Conservation (phyloP, 2,329 filamentous ascomycete species). For the Phialemonium atrogriseum region DNA sequence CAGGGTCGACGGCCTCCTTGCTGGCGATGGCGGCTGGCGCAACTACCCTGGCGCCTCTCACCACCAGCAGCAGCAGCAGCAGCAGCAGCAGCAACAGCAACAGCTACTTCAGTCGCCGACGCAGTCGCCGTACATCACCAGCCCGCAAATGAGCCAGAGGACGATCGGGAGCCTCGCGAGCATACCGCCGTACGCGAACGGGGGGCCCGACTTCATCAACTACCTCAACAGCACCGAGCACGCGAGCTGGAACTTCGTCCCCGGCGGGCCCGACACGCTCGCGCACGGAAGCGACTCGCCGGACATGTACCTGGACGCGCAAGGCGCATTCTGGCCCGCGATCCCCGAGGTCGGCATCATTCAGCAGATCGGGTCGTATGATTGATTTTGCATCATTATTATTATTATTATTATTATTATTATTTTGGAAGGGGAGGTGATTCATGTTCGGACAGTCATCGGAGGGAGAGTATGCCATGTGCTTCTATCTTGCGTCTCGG, state of each 20-base stretch:
- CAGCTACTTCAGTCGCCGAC: not conserved
- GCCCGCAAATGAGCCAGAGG: no score
- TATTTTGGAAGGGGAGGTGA: not conserved
- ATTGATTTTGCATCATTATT: not conserved
- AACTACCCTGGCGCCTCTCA: slow-evolving; percentile 11
- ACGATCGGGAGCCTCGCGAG: slow-evolving; percentile 4
- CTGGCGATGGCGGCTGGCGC: no score
- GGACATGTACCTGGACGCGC: slow-evolving; percentile 9
- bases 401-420: not conserved
- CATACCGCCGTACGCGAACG: slow-evolving; percentile 9
- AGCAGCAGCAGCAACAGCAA: slow-evolving; percentile 1
- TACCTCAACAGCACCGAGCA: slow-evolving; percentile 15
- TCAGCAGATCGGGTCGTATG: slow-evolving; percentile 4
- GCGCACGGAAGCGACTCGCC: slow-evolving; percentile 17
- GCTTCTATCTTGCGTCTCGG: no score
- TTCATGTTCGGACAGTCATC: no score
- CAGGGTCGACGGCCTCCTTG: no score
- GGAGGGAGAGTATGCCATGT: no score
- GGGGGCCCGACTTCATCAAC: slow-evolving; percentile 12
- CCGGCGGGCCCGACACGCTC: slow-evolving; percentile 17
- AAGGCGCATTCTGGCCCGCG: slow-evolving; percentile 12
- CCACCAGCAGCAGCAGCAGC: slow-evolving; percentile 4
- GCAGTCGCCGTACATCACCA: no score
- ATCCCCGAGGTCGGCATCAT: slow-evolving; percentile 5
- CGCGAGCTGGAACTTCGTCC: slow-evolving; percentile 17